Percentiles rank a stretch among this genome's conserved stretches.
phyloP scores from a whole-genome alignment of 2,329 filamentous ascomycete species.

The Diaporthe citrichinensis region DNA sequence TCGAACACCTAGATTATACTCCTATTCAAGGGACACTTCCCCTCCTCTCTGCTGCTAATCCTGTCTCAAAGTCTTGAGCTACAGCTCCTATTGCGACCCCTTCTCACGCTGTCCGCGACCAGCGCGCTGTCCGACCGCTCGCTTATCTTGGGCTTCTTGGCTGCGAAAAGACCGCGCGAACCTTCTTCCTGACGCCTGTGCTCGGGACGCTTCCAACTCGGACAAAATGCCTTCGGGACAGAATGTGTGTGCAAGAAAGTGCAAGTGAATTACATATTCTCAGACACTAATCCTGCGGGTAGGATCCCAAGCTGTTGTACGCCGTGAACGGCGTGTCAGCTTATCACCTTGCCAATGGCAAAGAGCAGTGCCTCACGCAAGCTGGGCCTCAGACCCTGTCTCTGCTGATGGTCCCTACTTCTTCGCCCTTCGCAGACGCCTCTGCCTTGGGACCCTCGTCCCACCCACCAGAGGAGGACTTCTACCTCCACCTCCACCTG shows the following conservation, averaged over 20 bases:
- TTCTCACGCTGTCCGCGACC: conserved; percentile 11
- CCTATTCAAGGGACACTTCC: not conserved
- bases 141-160: not conserved
- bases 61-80: not conserved
- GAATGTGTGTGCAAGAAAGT: conserved; percentile 53
- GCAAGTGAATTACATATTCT: not conserved
- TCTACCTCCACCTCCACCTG: conserved; percentile 95
- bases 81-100: not conserved
- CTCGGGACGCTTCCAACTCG: not conserved
- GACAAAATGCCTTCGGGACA: conserved; percentile 60
- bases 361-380: conserved; percentile 85
- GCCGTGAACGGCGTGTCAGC: conserved; percentile 88
- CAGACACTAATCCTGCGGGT: conserved; percentile 34
- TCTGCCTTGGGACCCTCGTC: conserved; percentile 65
- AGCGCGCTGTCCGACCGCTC: conserved; percentile 1
- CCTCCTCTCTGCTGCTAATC: not conserved
- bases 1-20: not conserved
- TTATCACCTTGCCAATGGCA: conserved; percentile 91
- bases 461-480: conserved; percentile 83
- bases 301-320: conserved; percentile 77
- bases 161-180: conserved; percentile 19
- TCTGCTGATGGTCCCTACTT: conserved; percentile 94
- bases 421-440: conserved; percentile 75
- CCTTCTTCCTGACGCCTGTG: not conserved
- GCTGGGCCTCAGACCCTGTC: conserved; percentile 92